A percentile compares a stretch with the other conserved stretches of the same genome.
Conservation (phyloP, 2,329 filamentous ascomycete species). For the Neofusicoccum laricinum region DNA sequence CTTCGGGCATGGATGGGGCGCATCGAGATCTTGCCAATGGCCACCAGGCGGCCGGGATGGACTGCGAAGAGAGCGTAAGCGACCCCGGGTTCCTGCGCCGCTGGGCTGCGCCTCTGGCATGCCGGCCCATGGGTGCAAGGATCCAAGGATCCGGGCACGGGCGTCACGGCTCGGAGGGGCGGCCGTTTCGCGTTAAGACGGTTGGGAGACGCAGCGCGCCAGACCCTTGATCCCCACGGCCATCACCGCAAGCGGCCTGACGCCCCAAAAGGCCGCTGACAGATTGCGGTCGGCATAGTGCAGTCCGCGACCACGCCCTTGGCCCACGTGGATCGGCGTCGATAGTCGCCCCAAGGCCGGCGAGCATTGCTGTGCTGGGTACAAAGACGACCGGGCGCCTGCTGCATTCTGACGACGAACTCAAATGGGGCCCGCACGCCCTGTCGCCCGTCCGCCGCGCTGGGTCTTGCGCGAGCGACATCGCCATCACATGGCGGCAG, state of each 20-base stretch:
- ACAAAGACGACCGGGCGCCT: background rate
- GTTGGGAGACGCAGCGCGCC: background rate
- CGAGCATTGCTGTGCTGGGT: background rate
- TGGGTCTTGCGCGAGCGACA: background rate
- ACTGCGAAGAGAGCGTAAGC: background rate
- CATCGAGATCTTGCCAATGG: background rate
- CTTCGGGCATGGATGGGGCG: background rate
- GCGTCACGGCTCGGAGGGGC: background rate
- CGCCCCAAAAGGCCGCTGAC: background rate
- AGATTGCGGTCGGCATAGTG: constrained; percentile 6
- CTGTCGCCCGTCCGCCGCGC: background rate
- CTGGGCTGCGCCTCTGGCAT: background rate
- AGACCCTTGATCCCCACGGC: background rate
- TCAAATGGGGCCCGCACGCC: background rate
- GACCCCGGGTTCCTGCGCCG: constrained; percentile 13
- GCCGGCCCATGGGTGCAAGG: background rate
- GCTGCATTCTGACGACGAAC: background rate
- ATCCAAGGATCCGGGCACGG: background rate
- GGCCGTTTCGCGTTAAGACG: constrained; percentile 13
- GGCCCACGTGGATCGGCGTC: constrained; percentile 10
- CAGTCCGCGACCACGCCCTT: background rate
- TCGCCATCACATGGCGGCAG: background rate
- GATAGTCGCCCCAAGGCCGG: background rate
- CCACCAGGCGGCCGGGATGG: background rate
- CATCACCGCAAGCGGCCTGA: too few relatives aligned